Conservation (phyloP, 768 basidiomycete genomes). For the Leucosporidium creatinivorum region DNA sequence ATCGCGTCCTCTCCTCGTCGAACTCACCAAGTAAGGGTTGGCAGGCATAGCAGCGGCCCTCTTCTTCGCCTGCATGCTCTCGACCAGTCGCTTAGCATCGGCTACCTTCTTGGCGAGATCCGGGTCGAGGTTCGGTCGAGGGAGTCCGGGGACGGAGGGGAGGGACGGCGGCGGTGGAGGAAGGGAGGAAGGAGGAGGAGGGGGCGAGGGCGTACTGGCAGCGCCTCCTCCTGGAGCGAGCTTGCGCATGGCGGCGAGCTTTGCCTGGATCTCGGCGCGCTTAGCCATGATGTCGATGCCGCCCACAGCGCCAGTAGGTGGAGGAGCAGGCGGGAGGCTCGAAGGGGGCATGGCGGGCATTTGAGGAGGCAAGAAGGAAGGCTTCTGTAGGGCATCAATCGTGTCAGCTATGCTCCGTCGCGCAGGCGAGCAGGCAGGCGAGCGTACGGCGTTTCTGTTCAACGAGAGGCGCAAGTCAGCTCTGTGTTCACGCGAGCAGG, state of each 20-base stretch:
- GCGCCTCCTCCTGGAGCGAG: slow-evolving; percentile 43
- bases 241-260: slow-evolving; percentile 30
- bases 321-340: slow-evolving; percentile 8
- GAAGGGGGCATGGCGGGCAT: slow-evolving; percentile 16
- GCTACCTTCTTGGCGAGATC: slow-evolving; percentile 66
- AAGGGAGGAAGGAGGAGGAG: slow-evolving; percentile 38
- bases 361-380: slow-evolving; percentile 3
- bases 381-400: not conserved
- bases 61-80: slow-evolving; percentile 69
- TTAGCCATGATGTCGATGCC: slow-evolving; percentile 78
- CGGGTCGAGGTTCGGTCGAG: slow-evolving; percentile 45
- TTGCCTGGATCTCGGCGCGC: slow-evolving; percentile 52
- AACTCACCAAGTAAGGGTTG: slow-evolving; percentile 80
- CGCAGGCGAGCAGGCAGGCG: not conserved
- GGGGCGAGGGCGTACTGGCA: slow-evolving; percentile 39
- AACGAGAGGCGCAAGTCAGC: too few relatives aligned
- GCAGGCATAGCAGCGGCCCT: slow-evolving; percentile 48
- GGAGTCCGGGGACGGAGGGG: slow-evolving; percentile 34
- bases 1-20: not conserved
- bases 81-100: slow-evolving; percentile 77
- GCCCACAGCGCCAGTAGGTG: slow-evolving; percentile 49
- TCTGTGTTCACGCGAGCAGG: too few relatives aligned
- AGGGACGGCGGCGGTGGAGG: slow-evolving; percentile 40
- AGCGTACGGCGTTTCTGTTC: not conserved
- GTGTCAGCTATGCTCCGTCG: not conserved